Evolutionary conservation across 2,329 filamentous ascomycete genomes (phyloP).

Genomic region (Periglandula ipomoeae): DNA sequence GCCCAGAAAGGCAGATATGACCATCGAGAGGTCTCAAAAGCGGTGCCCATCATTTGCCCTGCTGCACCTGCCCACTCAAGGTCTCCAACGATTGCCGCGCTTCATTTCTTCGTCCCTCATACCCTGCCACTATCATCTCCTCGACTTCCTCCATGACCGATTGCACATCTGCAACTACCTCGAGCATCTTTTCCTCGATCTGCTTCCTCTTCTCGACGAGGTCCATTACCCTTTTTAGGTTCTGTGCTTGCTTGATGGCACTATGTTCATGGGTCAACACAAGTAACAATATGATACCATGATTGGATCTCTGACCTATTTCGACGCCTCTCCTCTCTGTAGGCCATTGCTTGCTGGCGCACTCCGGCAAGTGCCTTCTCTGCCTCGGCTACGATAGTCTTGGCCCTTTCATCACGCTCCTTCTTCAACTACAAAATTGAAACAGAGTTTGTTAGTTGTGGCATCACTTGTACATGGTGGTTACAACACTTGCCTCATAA

Average conservation of each 20-base stretch:
- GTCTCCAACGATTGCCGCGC: slow-evolving; percentile 9
- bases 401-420: slow-evolving; percentile 19
- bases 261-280: slow-evolving; percentile 9
- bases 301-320: slow-evolving; percentile 13
- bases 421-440: slow-evolving; percentile 18
- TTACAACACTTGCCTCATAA: slow-evolving; percentile 13
- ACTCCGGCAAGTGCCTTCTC: slow-evolving; percentile 16
- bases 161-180: slow-evolving; percentile 14
- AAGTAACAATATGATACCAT: background rate
- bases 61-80: background rate
- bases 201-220: slow-evolving; percentile 15
- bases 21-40: background rate
- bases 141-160: slow-evolving; percentile 16
- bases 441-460: background rate
- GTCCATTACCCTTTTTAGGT: slow-evolving; percentile 13
- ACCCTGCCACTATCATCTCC: slow-evolving; percentile 20
- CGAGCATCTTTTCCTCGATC: slow-evolving; percentile 20
- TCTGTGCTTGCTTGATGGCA: slow-evolving; percentile 8
- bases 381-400: slow-evolving; percentile 15
- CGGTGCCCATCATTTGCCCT: background rate
- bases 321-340: slow-evolving; percentile 15
- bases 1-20: background rate
- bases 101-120: slow-evolving; percentile 18
- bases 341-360: slow-evolving; percentile 12
- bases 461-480: background rate